Conservation (phyloP, 2,329 filamentous ascomycete species). For the Ophiostoma quercus region DNA sequence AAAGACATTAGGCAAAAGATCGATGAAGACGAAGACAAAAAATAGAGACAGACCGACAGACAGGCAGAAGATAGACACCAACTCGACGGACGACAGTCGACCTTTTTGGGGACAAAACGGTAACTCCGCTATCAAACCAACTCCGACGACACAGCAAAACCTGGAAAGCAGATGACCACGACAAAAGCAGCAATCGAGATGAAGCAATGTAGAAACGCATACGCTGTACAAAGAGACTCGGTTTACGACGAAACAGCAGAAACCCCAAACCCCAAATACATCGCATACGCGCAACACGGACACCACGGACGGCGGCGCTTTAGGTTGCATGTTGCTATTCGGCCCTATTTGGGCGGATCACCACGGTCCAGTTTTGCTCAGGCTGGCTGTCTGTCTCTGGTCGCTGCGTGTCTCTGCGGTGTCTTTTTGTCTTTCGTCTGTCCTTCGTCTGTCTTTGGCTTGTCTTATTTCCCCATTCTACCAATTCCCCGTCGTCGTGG, state of each 20-base stretch:
- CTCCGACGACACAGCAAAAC: not conserved
- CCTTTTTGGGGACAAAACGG: not conserved
- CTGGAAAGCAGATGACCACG: not conserved
- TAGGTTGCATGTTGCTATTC: conserved; percentile 29
- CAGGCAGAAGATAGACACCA: no score
- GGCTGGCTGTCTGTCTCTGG: not conserved
- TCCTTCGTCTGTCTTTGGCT: no score
- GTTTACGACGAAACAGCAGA: not conserved
- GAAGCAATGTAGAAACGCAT: not conserved
- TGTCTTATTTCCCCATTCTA: not conserved
- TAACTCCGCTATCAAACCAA: not conserved
- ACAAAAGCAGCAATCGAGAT: not conserved
- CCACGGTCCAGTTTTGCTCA: conserved; percentile 19
- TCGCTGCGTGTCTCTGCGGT: not conserved
- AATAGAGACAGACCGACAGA: not conserved
- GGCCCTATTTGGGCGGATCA: conserved; percentile 29
- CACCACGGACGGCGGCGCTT: not conserved
- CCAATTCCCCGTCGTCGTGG: not conserved
- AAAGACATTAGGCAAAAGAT: not conserved
- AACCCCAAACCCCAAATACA: not conserved
- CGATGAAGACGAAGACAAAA: not conserved
- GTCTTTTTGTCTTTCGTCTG: not conserved
- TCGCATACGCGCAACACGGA: not conserved
- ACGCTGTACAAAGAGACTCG: not conserved
- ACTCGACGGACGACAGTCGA: not conserved